phyloP scores from a whole-genome alignment of 1,284 basidiomycete genomes.

The Microbotryum lychnidis-dioicae region DNA sequence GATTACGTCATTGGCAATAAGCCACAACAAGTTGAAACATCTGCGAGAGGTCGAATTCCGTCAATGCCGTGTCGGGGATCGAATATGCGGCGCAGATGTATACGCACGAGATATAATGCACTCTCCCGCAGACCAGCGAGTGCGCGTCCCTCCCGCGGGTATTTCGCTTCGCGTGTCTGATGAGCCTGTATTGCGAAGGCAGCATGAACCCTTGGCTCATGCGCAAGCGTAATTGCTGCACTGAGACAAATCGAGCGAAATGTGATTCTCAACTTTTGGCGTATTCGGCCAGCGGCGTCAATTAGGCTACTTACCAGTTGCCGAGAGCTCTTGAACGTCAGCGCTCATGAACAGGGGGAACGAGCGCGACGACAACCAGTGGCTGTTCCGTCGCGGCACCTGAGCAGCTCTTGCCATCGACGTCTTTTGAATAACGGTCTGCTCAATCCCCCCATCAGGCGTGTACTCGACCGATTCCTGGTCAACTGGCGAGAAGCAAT shows the following conservation, averaged over 20 bases:
- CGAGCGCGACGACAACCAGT: no score
- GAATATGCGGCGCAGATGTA: constrained; percentile 16
- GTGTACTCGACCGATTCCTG: no score
- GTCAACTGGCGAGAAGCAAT: no score
- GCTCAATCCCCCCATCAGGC: no score
- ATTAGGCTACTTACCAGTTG: constrained; percentile 30
- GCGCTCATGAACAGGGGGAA: no score
- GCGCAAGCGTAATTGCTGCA: constrained; percentile 21
- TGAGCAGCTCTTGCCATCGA: no score
- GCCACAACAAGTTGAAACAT: constrained; percentile 85
- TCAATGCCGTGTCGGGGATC: constrained; percentile 5
- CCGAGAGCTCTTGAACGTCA: constrained; percentile 34
- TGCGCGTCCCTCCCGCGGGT: no score
- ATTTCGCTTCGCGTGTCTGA: neutral
- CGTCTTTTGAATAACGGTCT: no score
- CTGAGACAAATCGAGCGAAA: neutral
- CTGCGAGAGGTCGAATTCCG: constrained; percentile 42
- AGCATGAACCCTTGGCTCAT: constrained; percentile 7
- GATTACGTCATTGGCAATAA: constrained; percentile 81
- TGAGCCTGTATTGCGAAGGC: constrained; percentile 7
- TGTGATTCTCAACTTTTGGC: neutral
- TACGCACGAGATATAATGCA: constrained; percentile 50
- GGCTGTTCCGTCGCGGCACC: no score
- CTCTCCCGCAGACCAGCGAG: constrained; percentile 26
- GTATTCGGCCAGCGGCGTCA: neutral